Conservation (phyloP, 306 rosid genomes). For the Medicago lupulina region DNA sequence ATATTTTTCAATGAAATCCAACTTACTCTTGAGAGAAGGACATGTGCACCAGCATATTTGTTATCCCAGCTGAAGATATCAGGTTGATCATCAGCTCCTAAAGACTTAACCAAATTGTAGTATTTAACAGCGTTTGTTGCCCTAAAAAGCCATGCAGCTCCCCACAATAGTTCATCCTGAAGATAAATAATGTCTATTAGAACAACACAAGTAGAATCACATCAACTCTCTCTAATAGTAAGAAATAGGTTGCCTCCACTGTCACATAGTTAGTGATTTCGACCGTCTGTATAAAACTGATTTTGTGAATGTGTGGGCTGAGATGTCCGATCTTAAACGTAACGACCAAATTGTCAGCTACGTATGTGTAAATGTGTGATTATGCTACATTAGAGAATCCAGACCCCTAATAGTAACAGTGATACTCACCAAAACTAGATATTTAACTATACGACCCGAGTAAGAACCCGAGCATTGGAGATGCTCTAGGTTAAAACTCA, state of each 20-base stretch:
- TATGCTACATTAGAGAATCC: no score
- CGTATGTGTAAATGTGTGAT: no score
- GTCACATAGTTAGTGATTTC: neutral
- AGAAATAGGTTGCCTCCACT: neutral
- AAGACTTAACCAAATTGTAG: slow-evolving; percentile 59
- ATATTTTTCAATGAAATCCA: slow-evolving; percentile 24
- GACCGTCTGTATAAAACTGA: neutral
- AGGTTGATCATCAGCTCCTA: slow-evolving; percentile 79
- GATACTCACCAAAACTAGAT: neutral
- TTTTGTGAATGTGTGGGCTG: neutral
- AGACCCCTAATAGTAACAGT: no score
- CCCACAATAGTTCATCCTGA: slow-evolving; percentile 94
- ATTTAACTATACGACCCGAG: neutral
- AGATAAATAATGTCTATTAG: slow-evolving; percentile 8
- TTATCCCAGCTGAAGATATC: slow-evolving; percentile 97
- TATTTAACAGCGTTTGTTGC: slow-evolving; percentile 76
- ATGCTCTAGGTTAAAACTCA: neutral
- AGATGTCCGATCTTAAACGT: neutral
- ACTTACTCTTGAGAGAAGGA: slow-evolving; percentile 81
- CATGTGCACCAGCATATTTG: slow-evolving; percentile 92
- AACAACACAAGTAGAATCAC: neutral
- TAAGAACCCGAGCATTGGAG: neutral
- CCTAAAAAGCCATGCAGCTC: slow-evolving; percentile 88
- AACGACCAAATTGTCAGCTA: neutral
- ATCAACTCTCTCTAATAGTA: no score